Base-by-base conservation (phyloP, 108 stramenopile genomes). In the Cyclostephanos tholiformis region DNA sequence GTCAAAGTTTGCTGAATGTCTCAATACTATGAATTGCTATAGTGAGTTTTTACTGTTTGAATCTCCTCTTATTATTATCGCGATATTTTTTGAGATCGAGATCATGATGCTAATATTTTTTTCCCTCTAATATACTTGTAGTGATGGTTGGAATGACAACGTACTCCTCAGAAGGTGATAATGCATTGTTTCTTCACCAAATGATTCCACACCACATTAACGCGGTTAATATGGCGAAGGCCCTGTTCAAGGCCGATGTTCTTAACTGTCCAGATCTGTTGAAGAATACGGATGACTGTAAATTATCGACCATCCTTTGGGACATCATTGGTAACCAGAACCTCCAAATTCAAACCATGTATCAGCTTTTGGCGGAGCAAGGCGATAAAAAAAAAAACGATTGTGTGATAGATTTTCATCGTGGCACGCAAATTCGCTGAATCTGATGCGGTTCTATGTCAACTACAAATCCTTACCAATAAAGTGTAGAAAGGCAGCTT, bases 191-290 rank as follows among this genome's bases (percentile, higher is more conserved):
- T 65, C 82, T 89, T 67, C 91, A 89, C 80, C 92, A 96, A 76
- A 97, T 96, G 95, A 97, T 97, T 53, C 94, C 96, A 11, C 96
- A 96, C 69, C 93, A 96, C 67, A 79, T 92, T 51, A 97, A 97
- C 69, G 96, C 95, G 14, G 88, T 95, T 23, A 97, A 96, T 77
- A 97, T 97, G 96, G 95, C 95, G n/a, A 96, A 94, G 83, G 58
- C 85, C 20, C 72, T 95, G 39, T 72, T 95, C 23, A 73, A 75
- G 1, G 44, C 52, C 4, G 80, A 70, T 17, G 75, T 63, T 14
- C 51, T 87, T 2, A 25, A 68, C 11, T 89, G 88, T 58, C 56
- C 67, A 39, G 82, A 82, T 41, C 57, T 83, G 35, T 41, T 67
- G 16, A 67, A 58, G 14, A 84, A 83, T 19, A 71, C 59, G 9